These are phyloP conservation scores for Suillus subluteus DNA, from an alignment of 768 basidiomycete species.

Conservation along the genomic window DNA sequence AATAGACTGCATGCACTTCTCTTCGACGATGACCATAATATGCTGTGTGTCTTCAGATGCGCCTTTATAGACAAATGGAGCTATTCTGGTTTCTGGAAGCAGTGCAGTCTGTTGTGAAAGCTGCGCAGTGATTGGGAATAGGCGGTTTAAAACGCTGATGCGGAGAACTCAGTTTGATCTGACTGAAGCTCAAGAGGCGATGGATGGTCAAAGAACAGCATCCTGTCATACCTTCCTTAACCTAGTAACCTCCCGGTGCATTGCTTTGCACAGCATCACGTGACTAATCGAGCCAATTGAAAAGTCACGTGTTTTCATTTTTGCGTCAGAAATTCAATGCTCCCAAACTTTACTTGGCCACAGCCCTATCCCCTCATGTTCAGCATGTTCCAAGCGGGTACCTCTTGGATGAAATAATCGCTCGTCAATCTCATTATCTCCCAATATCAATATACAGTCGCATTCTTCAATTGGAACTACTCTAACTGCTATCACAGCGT, in stretches of 20 bases:
- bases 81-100: constrained; percentile 13
- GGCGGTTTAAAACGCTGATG: neutral
- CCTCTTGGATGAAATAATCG: constrained; percentile 65
- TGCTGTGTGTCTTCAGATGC: neutral
- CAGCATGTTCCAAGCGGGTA: no score
- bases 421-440: constrained; percentile 77
- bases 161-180: neutral
- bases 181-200: neutral
- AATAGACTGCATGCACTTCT: constrained; percentile 38
- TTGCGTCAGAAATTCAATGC: neutral
- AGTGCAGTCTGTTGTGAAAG: neutral
- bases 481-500: constrained; percentile 47
- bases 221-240: neutral
- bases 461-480: constrained; percentile 46
- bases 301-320: no score
- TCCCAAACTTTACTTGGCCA: no score
- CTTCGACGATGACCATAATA: constrained; percentile 49
- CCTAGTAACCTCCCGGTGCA: neutral
- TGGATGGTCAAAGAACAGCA: neutral
- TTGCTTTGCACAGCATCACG: neutral
- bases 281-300: neutral
- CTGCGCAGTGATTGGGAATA: neutral
- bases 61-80: constrained; percentile 7
- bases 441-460: constrained; percentile 93
- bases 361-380: no score